Evolutionary conservation across 345 rosid species (phyloP).

Genomic region (Populus tremula): DNA sequence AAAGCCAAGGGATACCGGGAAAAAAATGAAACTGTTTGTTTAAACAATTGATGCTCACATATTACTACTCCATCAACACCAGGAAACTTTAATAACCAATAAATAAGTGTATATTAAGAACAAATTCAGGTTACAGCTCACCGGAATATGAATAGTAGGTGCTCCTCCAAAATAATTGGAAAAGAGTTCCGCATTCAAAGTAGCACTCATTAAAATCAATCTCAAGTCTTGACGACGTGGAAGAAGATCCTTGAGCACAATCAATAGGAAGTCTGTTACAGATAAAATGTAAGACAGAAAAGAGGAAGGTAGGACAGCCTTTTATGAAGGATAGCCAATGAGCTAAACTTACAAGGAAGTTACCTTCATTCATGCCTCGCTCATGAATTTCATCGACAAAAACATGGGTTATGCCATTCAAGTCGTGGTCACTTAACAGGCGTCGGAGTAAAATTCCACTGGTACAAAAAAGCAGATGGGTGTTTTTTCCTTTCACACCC

Average conservation of each 20-base stretch:
- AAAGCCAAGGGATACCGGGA: neutral
- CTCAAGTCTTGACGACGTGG: slow-evolving; percentile 91
- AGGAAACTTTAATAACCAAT: slow-evolving; percentile 2
- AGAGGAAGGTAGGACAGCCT: neutral
- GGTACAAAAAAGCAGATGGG: slow-evolving; percentile 90
- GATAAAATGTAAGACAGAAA: slow-evolving; percentile 12
- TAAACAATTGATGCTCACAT: neutral
- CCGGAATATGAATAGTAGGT: slow-evolving; percentile 90
- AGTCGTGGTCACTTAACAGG: slow-evolving; percentile 78
- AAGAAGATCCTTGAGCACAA: slow-evolving; percentile 96
- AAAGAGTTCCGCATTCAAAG: slow-evolving; percentile 92
- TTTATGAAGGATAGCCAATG: neutral
- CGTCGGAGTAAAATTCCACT: slow-evolving; percentile 95
- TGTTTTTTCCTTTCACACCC: slow-evolving; percentile 92
- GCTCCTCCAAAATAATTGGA: slow-evolving; percentile 88
- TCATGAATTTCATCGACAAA: slow-evolving; percentile 99
- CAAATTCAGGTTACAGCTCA: slow-evolving; percentile 33
- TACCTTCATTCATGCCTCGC: slow-evolving; percentile 99
- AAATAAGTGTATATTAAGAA: neutral
- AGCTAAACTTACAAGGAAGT: slow-evolving; percentile 1
- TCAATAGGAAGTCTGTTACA: slow-evolving; percentile 79
- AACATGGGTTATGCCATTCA: slow-evolving; percentile 92
- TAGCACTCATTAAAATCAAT: slow-evolving; percentile 96
- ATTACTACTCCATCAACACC: slow-evolving; percentile 1
- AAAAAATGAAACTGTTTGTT: neutral